Evolutionary conservation across 1,284 basidiomycete species (phyloP), one percentile per base, ranked within the genome.

Genomic region (Ceratobasidium sp.): DNA sequence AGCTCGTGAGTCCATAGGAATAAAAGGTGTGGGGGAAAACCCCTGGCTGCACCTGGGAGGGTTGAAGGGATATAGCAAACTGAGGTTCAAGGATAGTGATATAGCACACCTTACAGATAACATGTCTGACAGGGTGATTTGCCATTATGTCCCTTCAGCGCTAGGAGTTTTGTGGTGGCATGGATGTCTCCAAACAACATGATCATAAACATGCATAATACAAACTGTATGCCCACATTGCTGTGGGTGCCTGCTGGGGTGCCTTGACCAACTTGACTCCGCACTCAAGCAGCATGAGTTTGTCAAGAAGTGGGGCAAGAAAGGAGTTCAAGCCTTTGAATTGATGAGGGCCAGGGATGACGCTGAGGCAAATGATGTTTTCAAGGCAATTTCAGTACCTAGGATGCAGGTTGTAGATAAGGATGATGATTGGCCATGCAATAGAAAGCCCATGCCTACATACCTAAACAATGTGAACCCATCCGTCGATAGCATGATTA

Each of bases 111-210:
- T 46, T 56, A 54, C 5, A 58, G 34, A 11, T 69, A 46, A 19
- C 66, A 69, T 2, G 66, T 31, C 13, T 39, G 54, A 24, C 53
- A 69, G 46, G 59, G 68, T 11, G 31, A 7, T n/a, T 49, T 49
- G 2, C 19, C 66, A 16, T 59, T 71, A 37, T 71, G 54, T 7
- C 66, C 66, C 41, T 71, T 71, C 19, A 71, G 14, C 1, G 41
- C n/a, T 16, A 71, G 27, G 2, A 71, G 41, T 22, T 71, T 71
- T n/a, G 66, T 46, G 7, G 59, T 14, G 1, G 66, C 66, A 8
- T 54, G 66, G 19, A 71, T 71, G 39, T 71, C 66, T 8, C 66
- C 66, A 59, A 71, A 71, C 46, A 56, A 8, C 27, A 71, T 54
- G 8, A 71, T 48, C 0, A 71, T 14, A 49, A 71, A 71, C 2